Conservation (phyloP, 352 stramenopile species). For the Thalassiosira mediterranea region DNA sequence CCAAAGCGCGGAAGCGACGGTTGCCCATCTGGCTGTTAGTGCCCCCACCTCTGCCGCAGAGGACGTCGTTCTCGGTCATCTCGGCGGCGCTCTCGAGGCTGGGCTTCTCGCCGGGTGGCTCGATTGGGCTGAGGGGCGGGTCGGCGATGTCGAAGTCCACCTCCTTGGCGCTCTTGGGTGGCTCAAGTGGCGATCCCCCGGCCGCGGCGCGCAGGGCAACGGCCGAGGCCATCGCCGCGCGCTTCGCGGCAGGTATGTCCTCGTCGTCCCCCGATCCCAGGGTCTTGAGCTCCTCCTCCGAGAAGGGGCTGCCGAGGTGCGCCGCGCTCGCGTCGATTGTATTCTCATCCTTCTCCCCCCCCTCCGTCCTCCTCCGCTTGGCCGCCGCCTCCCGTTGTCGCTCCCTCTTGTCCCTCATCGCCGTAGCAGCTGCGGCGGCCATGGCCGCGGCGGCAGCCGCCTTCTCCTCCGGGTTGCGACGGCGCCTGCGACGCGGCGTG, state of each 20-base stretch:
- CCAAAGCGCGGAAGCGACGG: conserved; percentile 72
- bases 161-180: conserved; percentile 65
- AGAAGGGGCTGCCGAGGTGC: background rate
- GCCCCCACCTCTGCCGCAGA: conserved; percentile 75
- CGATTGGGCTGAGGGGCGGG: conserved; percentile 63
- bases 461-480: conserved; percentile 30
- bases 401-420: conserved; percentile 9
- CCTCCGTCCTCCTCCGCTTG: too few relatives aligned
- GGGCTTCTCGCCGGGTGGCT: conserved; percentile 31
- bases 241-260: conserved; percentile 49
- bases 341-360: too few relatives aligned
- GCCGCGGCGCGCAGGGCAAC: conserved; percentile 39
- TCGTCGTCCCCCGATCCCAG: conserved; percentile 35
- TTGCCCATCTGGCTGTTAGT: conserved; percentile 83
- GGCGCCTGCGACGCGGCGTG: conserved; percentile 6
- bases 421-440: conserved; percentile 14
- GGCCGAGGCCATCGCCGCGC: conserved; percentile 38
- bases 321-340: background rate
- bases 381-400: conserved; percentile 1
- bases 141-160: conserved; percentile 77
- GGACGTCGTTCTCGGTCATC: conserved; percentile 74
- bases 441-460: conserved; percentile 14
- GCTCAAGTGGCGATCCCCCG: conserved; percentile 18
- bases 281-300: conserved; percentile 27
- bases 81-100: conserved; percentile 55